A percentile compares a stretch with the other conserved stretches of the same genome.
phyloP scores from a whole-genome alignment of 768 basidiomycete genomes.

The Chiua virens region DNA sequence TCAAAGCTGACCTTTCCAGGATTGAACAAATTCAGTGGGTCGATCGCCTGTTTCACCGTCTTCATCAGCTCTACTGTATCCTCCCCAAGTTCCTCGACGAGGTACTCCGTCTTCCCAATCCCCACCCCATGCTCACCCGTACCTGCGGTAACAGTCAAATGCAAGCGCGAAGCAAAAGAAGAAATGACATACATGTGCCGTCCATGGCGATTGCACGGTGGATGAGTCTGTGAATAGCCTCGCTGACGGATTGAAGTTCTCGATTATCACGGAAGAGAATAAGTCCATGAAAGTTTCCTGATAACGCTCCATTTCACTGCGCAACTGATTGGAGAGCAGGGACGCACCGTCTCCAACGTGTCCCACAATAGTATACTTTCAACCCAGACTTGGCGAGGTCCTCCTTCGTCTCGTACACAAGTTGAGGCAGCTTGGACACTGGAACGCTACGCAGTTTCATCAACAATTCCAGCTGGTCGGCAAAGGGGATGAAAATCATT shows the following conservation, averaged over 20 bases:
- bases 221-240: constrained; percentile 69
- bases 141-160: constrained; percentile 39
- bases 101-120: constrained; percentile 81
- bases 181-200: constrained; percentile 61
- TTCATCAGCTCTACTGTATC: constrained; percentile 85
- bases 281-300: constrained; percentile 49
- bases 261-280: constrained; percentile 59
- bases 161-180: neutral
- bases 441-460: constrained; percentile 50
- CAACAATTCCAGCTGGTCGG: neutral
- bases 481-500: constrained; percentile 9
- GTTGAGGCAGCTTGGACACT: constrained; percentile 64
- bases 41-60: constrained; percentile 75
- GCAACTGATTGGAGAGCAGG: constrained; percentile 4
- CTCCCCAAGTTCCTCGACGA: constrained; percentile 77
- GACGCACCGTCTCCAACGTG: constrained; percentile 77
- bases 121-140: constrained; percentile 90
- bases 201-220: constrained; percentile 71
- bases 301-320: neutral
- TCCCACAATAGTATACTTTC: constrained; percentile 71
- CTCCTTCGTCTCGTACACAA: constrained; percentile 76
- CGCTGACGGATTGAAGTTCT: constrained; percentile 53
- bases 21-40: constrained; percentile 82
- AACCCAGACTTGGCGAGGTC: constrained; percentile 63
- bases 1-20: constrained; percentile 62